Conservation (phyloP, 345 rosid genomes). For the Eucalyptus leucophloia region DNA sequence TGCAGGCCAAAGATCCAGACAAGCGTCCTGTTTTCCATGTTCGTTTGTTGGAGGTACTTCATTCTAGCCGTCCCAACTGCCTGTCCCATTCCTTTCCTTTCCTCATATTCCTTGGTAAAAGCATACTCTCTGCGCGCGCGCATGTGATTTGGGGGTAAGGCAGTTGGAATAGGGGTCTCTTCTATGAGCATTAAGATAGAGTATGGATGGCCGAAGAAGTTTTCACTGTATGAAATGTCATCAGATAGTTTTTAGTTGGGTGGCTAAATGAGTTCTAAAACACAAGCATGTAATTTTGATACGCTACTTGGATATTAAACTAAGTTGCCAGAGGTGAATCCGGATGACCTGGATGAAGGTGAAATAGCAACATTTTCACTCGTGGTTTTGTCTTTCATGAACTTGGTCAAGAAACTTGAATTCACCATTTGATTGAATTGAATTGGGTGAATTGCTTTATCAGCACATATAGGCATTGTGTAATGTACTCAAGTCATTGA, state of each 20-base stretch:
- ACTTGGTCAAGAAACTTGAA: background rate
- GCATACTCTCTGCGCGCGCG: background rate
- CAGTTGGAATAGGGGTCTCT: background rate
- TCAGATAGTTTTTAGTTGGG: background rate
- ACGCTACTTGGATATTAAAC: background rate
- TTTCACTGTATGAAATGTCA: background rate
- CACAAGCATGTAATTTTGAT: background rate
- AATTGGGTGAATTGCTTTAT: background rate
- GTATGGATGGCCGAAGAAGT: background rate
- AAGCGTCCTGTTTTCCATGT: slow-evolving; percentile 48
- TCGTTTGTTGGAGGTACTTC: slow-evolving; percentile 48
- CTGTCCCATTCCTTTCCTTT: background rate
- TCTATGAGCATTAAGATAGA: background rate
- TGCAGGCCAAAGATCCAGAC: slow-evolving; percentile 44
- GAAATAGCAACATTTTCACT: background rate
- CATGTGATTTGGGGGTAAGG: background rate
- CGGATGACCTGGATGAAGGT: background rate
- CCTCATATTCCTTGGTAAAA: background rate
- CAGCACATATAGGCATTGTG: background rate
- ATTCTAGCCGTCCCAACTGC: background rate
- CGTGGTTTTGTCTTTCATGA: background rate
- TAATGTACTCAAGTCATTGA: background rate
- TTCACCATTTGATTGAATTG: background rate
- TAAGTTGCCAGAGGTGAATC: background rate
- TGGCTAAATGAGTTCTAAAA: background rate